Conservation (phyloP, 768 basidiomycete species). For the Mycena pura region DNA sequence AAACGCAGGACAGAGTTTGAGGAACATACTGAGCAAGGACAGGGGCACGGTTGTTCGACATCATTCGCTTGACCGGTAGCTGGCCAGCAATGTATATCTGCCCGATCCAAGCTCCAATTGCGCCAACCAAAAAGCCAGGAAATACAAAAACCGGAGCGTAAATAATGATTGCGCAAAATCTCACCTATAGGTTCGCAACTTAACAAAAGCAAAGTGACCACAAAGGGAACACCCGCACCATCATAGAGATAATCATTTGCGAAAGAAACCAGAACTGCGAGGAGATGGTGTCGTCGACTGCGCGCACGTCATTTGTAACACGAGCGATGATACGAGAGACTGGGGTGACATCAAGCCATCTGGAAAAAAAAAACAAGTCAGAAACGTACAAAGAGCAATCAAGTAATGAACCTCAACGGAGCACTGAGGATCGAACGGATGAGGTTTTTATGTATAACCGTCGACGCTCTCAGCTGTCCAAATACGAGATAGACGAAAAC, state of each 20-base stretch:
- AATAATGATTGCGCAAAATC: constrained; percentile 50
- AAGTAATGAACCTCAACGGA: constrained; percentile 54
- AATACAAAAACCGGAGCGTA: constrained; percentile 49
- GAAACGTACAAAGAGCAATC: too few species aligned
- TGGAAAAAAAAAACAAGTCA: constrained; percentile 20
- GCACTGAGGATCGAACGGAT: constrained; percentile 49
- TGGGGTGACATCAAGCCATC: constrained; percentile 58
- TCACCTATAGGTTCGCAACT: constrained; percentile 43
- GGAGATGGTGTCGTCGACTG: constrained; percentile 55
- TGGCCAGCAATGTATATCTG: constrained; percentile 54
- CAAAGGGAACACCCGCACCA: constrained; percentile 48
- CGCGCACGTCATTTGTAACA: constrained; percentile 70
- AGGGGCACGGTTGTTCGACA: constrained; percentile 46
- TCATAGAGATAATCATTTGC: constrained; percentile 42
- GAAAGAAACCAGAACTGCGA: constrained; percentile 34
- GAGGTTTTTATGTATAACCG: constrained; percentile 46
- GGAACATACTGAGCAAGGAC: constrained; percentile 41
- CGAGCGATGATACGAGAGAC: constrained; percentile 64
- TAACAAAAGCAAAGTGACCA: constrained; percentile 41
- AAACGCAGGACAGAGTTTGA: constrained; percentile 35
- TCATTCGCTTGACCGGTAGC: constrained; percentile 53
- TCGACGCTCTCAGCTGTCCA: constrained; percentile 49
- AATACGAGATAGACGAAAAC: constrained; percentile 38
- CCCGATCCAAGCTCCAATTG: constrained; percentile 52
- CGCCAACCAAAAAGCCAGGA: constrained; percentile 38